Conservation (phyloP, 164 flowering plant species). For the Annona squamosa region DNA sequence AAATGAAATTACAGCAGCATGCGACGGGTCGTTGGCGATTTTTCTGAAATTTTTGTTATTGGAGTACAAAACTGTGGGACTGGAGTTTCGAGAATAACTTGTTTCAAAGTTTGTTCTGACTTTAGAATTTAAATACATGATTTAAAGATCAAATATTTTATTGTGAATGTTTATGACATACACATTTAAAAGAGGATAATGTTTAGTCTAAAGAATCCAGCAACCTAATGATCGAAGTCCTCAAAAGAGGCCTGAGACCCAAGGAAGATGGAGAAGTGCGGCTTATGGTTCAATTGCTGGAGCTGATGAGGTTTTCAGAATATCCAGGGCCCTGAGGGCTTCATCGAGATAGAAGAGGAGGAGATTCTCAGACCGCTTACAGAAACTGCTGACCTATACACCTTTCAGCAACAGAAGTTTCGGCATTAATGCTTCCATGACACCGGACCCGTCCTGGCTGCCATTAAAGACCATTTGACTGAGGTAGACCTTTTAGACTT, state of each 20-base stretch:
- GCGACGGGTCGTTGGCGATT: no score
- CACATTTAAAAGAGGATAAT: no score
- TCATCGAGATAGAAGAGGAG: slow-evolving; percentile 77
- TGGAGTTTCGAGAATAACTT: no score
- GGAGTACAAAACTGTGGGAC: no score
- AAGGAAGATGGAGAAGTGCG: slow-evolving; percentile 24
- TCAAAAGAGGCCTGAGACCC: slow-evolving; percentile 47
- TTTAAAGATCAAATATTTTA: no score
- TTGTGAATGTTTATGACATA: no score
- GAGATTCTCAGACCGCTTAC: slow-evolving; percentile 54
- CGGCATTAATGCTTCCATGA: slow-evolving; percentile 62
- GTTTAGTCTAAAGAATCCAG: slow-evolving; percentile 88
- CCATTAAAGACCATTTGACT: slow-evolving; percentile 61
- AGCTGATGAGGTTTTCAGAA: slow-evolving; percentile 50
- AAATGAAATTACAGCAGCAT: no score
- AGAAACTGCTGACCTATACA: slow-evolving; percentile 50
- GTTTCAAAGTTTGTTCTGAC: no score
- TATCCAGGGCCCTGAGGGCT: slow-evolving; percentile 65
- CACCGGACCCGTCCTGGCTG: slow-evolving; percentile 58
- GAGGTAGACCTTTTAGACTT: slow-evolving; percentile 88
- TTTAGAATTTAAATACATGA: no score
- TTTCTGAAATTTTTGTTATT: no score
- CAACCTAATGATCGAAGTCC: slow-evolving; percentile 66
- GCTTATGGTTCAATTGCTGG: neutral
- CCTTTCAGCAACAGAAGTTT: slow-evolving; percentile 89